These are phyloP conservation scores for Paraglomus brasilianum DNA, from an alignment of 192 early-diverging fungal genomes.

Conservation along the genomic window DNA sequence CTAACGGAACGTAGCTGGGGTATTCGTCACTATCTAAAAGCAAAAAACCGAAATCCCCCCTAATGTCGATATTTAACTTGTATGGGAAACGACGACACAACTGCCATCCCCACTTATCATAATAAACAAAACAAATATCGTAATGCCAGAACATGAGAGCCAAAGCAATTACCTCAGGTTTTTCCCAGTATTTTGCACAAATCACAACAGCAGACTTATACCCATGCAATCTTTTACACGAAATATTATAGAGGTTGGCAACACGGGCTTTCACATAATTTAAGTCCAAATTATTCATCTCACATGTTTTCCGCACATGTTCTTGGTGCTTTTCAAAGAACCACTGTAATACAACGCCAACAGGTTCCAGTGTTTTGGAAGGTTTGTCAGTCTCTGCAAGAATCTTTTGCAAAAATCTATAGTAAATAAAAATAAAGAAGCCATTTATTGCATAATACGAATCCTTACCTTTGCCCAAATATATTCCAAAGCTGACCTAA, in stretches of 20 bases:
- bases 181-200: slow-evolving; percentile 18
- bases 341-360: neutral
- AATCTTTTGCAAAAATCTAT: slow-evolving; percentile 4
- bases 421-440: slow-evolving; percentile 21
- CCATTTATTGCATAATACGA: neutral
- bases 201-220: neutral
- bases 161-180: slow-evolving; percentile 5
- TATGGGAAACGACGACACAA: slow-evolving; percentile 4
- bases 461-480: neutral
- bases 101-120: neutral
- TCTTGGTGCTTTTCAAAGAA: slow-evolving; percentile 5
- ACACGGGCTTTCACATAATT: neutral
- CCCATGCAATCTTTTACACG: slow-evolving; percentile 10
- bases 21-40: too few relatives aligned
- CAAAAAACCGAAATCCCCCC: too few relatives aligned
- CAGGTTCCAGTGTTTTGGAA: neutral
- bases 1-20: too few relatives aligned
- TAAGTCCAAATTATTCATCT: slow-evolving; percentile 7
- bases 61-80: too few relatives aligned
- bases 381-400: neutral
- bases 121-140: slow-evolving; percentile 12
- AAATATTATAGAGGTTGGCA: neutral
- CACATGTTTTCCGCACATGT: slow-evolving; percentile 4
- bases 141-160: neutral
- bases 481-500: neutral